Evolutionary conservation across 345 rosid species (phyloP), one percentile per base, ranked within the genome.

Genomic region (Brassica incana): DNA sequence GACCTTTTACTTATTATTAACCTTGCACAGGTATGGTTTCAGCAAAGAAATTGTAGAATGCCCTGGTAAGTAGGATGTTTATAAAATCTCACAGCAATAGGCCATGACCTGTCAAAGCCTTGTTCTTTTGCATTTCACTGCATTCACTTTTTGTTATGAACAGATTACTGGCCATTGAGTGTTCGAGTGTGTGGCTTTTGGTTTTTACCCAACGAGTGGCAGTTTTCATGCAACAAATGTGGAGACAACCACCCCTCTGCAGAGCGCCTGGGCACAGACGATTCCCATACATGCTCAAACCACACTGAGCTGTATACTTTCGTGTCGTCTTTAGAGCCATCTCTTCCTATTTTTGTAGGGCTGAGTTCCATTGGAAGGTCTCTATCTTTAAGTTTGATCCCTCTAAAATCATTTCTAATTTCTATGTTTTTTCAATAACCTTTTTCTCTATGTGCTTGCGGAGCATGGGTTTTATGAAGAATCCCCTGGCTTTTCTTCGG

Each of bases 1-100:
- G 73, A 70, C 63, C 11, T 52, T 27, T 62, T 40, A 75, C 72
- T 6, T 69, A 36, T 52, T 50, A 52, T 5, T 50, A n/a, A 77
- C 78, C 23, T 33, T 82, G 25, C 73, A 77, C 91, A 94, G 97
- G 89, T 94, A 92, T 82, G 97, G 98, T 8, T 94, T 94, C 78
- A 94, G 94, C 93, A 87, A 88, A 85, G 92, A 92, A 71, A 74
- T 94, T 69, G 98, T 94, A 54, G 98, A 94, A 81, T 88, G 90
- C 74, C 97, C 97, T 69, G 97, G 97, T 92, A 87, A 10, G 73
- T 75, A 15, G 11, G 74, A 76, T 77, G 60, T 50, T 77, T 61
- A 52, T 10, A 65, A 35, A 14, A 2, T 56, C 36, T 65, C 23
- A 2, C n/a, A 54, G 45, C 15, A 65, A 64, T 78, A 32, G 5